These are phyloP conservation scores for Hyaloscypha hepaticicola DNA, from an alignment of 495 filamentous ascomycete genomes.

Conservation along the genomic window DNA sequence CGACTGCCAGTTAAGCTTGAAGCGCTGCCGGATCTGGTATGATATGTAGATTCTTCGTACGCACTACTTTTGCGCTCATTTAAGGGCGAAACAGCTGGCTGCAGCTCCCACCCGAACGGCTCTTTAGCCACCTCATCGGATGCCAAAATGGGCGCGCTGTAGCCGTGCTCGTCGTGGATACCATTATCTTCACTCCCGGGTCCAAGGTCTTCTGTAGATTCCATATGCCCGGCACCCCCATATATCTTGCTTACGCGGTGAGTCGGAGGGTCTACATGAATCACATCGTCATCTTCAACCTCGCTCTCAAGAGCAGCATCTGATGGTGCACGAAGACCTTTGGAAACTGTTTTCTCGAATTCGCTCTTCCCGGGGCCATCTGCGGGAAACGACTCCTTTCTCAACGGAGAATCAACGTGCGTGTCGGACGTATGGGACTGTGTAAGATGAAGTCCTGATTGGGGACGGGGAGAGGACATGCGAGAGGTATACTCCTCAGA, in stretches of 20 bases:
- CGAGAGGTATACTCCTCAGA: slow-evolving; percentile 75
- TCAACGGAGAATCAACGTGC: slow-evolving; percentile 48
- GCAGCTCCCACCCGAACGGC: slow-evolving; percentile 51
- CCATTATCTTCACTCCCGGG: slow-evolving; percentile 39
- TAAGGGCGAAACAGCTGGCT: slow-evolving; percentile 68
- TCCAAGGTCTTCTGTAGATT: slow-evolving; percentile 31
- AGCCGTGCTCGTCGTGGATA: slow-evolving; percentile 52
- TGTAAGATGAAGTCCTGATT: slow-evolving; percentile 38
- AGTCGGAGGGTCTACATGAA: slow-evolving; percentile 76
- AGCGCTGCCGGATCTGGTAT: slow-evolving; percentile 24
- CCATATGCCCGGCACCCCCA: slow-evolving; percentile 43
- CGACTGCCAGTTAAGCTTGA: slow-evolving; percentile 61
- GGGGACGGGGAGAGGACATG: slow-evolving; percentile 60
- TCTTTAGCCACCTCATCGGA: slow-evolving; percentile 88
- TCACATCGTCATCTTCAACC: slow-evolving; percentile 57
- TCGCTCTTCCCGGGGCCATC: slow-evolving; percentile 32
- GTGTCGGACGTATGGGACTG: slow-evolving; percentile 47
- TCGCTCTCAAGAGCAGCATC: slow-evolving; percentile 44
- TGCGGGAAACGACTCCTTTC: slow-evolving; percentile 41
- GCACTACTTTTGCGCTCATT: slow-evolving; percentile 57
- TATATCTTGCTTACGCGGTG: slow-evolving; percentile 61
- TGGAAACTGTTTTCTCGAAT: slow-evolving; percentile 30
- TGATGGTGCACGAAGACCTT: slow-evolving; percentile 29
- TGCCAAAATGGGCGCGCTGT: slow-evolving; percentile 79
- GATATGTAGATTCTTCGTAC: slow-evolving; percentile 47